These are phyloP conservation scores for Populus euphratica DNA, from an alignment of 345 rosid species.

Conservation along the genomic window DNA sequence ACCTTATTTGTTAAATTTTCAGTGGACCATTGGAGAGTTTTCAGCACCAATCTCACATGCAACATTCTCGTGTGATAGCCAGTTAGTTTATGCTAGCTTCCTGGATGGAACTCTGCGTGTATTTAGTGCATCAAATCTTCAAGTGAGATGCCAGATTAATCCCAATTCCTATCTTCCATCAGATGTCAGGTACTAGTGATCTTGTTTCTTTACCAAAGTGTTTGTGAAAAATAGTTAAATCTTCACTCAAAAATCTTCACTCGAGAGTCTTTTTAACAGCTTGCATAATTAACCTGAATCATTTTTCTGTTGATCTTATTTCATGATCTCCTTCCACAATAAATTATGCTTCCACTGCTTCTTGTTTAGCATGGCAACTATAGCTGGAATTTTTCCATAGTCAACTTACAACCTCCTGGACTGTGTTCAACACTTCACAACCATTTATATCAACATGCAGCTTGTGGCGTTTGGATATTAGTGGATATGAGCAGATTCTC, in stretches of 20 bases:
- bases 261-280: not conserved
- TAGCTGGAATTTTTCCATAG: not conserved
- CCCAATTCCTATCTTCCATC: conserved; percentile 18
- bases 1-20: not conserved
- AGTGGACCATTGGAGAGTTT: conserved; percentile 62
- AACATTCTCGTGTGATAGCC: conserved; percentile 60
- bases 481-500: not conserved
- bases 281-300: not conserved
- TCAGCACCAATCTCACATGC: conserved; percentile 52
- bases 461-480: no score
- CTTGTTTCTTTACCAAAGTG: not conserved
- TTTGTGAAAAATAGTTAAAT: not conserved
- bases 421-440: no score
- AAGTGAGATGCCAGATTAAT: conserved; percentile 18
- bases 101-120: conserved; percentile 53
- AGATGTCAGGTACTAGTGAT: conserved; percentile 4
- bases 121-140: conserved; percentile 40
- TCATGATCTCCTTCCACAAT: not conserved
- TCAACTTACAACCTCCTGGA: not conserved
- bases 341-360: not conserved
- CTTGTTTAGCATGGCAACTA: not conserved
- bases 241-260: not conserved
- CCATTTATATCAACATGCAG: not conserved
- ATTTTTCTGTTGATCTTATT: not conserved
- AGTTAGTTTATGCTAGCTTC: conserved; percentile 50